Conservation (phyloP, 169 alveolate genomes). For the Eimeria sp. region DNA sequence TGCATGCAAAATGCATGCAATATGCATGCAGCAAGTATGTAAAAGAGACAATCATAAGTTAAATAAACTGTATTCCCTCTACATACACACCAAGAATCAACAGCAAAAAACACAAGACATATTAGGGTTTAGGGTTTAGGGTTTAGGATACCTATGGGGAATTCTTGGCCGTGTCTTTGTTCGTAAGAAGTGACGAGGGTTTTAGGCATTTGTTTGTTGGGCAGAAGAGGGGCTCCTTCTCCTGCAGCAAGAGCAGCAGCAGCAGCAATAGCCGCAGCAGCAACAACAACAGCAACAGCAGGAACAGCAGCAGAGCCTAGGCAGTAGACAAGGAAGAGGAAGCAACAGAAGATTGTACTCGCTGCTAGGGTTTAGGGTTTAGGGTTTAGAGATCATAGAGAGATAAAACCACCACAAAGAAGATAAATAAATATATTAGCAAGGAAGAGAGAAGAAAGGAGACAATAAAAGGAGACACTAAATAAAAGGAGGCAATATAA, state of each 20-base stretch:
- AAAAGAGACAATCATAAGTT: too few species aligned
- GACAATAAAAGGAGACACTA: not conserved
- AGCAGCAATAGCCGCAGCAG: too few species aligned
- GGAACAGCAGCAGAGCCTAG: not conserved
- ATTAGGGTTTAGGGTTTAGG: conserved; percentile 21
- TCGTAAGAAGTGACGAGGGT: conserved; percentile 8
- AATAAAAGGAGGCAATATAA: not conserved
- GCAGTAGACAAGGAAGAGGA: not conserved
- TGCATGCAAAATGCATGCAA: too few species aligned
- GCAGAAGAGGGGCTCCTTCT: not conserved
- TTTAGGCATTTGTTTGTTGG: not conserved
- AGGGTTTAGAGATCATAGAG: not conserved
- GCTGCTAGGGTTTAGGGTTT: not conserved
- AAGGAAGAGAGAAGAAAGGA: not conserved
- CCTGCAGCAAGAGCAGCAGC: not conserved
- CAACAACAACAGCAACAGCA: not conserved
- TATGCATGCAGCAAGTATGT: too few species aligned
- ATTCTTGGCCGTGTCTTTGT: not conserved
- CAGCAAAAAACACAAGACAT: not conserved
- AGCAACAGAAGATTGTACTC: not conserved
- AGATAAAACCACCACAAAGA: too few species aligned
- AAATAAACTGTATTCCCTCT: too few species aligned
- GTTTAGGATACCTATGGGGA: conserved; percentile 1
- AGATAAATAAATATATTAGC: too few species aligned
- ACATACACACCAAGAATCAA: not conserved